Evolutionary conservation across 768 basidiomycete species (phyloP), one percentile per base, ranked within the genome.

Genomic region (Collybia mongolica): DNA sequence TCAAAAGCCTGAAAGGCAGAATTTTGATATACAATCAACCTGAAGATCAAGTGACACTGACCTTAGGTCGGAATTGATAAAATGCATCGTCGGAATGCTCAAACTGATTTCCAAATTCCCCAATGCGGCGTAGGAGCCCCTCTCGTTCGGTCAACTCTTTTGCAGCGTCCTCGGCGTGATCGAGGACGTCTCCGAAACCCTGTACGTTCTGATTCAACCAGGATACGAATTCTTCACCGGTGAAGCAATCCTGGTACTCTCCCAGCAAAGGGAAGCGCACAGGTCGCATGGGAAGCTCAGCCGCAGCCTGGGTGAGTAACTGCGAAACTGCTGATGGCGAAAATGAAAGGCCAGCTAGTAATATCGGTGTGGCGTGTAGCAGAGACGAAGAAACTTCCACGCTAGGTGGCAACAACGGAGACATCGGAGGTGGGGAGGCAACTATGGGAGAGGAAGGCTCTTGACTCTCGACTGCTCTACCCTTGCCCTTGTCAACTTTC

Each of bases 401-500:
- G 46, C 77, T 79, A 19, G 82, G 79, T 4, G 83, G 79, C 8
- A 82, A 66, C 5, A 76, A 68, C 5, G 88, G 83, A 1, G 83
- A 90, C 72, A 84, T 69, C 19, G 81, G 76, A 46, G 80, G 82
- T 11, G 88, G 88, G 2, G 81, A 88, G 14, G 71, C 67, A 6
- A 72, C 57, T 39, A 71, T 56, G 35, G 66, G 68, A 26, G 69
- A 59, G 5, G 68, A 64, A 22, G 59, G 55, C 29, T 67, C 65
- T 41, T 61, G 61, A 7, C 56, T 60, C 48, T 81, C 81, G 36
- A 80, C 59, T 20, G 80, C 82, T 60, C 81, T 86, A 53, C 84
- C 83, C 65, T 91, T 92, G 50, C 90, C 91, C 65, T 93, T 93
- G 75, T 93, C 90, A n/a, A 87, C 65, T 59, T 81, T 89, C 6